These are phyloP conservation scores for Saprolegnia diclina DNA, from an alignment of 352 stramenopile species.

Conservation along the genomic window DNA sequence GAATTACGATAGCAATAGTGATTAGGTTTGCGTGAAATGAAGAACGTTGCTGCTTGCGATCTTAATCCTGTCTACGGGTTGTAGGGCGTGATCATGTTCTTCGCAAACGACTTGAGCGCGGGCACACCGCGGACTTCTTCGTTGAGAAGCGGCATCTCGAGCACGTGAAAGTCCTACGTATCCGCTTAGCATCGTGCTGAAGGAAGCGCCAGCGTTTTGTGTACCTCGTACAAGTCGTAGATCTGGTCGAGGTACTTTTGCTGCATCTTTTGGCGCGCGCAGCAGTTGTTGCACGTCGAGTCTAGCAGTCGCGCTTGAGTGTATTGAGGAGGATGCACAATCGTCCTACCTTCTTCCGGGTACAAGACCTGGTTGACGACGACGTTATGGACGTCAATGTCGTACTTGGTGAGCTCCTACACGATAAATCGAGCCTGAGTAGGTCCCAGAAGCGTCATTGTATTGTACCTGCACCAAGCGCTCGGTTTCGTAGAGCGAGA, in stretches of 20 bases:
- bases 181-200: conserved; percentile 29
- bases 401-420: conserved; percentile 97
- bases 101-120: conserved; percentile 90
- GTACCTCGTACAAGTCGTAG: conserved; percentile 95
- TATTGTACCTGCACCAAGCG: conserved; percentile 88
- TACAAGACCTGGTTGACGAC: conserved; percentile 99
- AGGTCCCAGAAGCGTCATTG: neutral
- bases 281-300: conserved; percentile 89
- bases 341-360: conserved; percentile 38
- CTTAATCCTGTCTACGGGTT: conserved; percentile 50
- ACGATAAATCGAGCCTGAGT: neutral
- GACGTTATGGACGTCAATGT: conserved; percentile 99
- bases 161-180: conserved; percentile 95
- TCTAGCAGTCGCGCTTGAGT: conserved; percentile 27
- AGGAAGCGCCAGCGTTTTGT: neutral
- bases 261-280: conserved; percentile 98
- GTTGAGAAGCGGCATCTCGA: conserved; percentile 97
- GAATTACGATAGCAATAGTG: conserved; percentile 65
- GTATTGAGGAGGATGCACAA: neutral
- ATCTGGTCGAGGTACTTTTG: conserved; percentile 99
- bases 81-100: conserved; percentile 93
- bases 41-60: neutral
- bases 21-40: conserved; percentile 28
- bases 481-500: conserved; percentile 99
- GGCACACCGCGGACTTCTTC: conserved; percentile 97